phyloP scores from a whole-genome alignment of 257 asterid genomes.

The Solanum peruvianum region DNA sequence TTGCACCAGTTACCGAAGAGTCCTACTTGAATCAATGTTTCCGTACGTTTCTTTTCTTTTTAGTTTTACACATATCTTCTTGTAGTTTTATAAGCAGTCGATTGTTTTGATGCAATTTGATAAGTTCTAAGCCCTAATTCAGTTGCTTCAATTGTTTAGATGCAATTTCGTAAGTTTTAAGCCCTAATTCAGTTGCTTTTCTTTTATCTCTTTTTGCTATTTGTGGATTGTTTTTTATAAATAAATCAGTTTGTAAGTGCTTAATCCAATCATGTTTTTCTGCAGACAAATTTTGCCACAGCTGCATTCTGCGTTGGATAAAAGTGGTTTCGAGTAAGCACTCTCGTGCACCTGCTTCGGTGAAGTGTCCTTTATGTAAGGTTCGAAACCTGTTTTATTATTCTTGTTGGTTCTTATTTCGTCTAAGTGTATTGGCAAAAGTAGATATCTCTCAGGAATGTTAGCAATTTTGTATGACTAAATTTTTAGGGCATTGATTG shows the following conservation, averaged over 20 bases:
- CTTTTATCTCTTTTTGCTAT: neutral
- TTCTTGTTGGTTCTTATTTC: neutral
- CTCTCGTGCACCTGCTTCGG: conserved; percentile 23
- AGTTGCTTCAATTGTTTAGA: neutral
- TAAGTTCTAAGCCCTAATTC: neutral
- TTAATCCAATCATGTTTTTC: neutral
- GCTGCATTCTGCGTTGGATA: conserved; percentile 56
- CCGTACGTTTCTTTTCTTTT: conserved; percentile 26
- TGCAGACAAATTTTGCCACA: conserved; percentile 76
- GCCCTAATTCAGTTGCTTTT: neutral
- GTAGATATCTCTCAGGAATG: neutral
- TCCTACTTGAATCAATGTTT: conserved; percentile 68
- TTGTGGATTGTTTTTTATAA: neutral
- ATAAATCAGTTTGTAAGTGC: neutral
- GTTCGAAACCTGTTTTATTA: conserved; percentile 19
- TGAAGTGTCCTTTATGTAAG: conserved; percentile 77
- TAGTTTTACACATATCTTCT: neutral
- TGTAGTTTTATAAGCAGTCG: neutral
- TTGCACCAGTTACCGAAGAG: conserved; percentile 29
- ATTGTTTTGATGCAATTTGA: neutral
- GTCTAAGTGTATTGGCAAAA: neutral
- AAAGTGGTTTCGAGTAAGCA: conserved; percentile 34
- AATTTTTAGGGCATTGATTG: neutral
- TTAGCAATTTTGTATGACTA: neutral
- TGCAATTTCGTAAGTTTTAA: neutral